Evolutionary conservation across 2,329 filamentous ascomycete genomes (phyloP).

Genomic region (Neopestalotiopsis clavispora): DNA sequence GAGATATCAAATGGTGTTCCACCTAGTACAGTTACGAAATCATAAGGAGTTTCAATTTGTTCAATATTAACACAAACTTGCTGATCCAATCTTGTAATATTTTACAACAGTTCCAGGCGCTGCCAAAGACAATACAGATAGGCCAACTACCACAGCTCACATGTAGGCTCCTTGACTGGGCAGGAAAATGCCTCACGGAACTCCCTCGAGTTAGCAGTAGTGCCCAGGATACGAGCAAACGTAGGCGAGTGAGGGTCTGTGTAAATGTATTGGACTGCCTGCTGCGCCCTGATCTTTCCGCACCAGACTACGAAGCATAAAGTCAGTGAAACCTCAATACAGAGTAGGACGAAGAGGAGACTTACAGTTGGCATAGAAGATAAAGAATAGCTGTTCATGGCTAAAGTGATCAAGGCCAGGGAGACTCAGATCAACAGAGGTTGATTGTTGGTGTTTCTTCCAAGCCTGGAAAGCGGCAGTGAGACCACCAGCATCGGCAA

Average conservation of each 20-base stretch:
- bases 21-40: too few species aligned
- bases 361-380: conserved; percentile 59
- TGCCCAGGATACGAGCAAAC: conserved; percentile 64
- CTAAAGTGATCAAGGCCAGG: conserved; percentile 62
- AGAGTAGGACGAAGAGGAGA: background rate
- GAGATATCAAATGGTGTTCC: too few species aligned
- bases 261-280: conserved; percentile 61
- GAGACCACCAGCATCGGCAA: conserved; percentile 69
- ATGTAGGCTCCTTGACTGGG: conserved; percentile 66
- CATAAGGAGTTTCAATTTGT: too few species aligned
- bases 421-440: conserved; percentile 50
- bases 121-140: background rate
- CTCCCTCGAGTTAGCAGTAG: conserved; percentile 69
- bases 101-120: background rate
- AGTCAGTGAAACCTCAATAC: background rate
- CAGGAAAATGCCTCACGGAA: conserved; percentile 74
- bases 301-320: conserved; percentile 55
- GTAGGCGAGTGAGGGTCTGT: conserved; percentile 70
- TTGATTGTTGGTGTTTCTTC: conserved; percentile 58
- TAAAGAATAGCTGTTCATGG: conserved; percentile 68
- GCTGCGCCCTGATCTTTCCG: conserved; percentile 63
- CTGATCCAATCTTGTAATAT: background rate
- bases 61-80: too few species aligned
- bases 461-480: conserved; percentile 64
- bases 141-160: conserved; percentile 67